Conservation (phyloP, 2,329 filamentous ascomycete genomes). For the Paracamarosporium sp. region DNA sequence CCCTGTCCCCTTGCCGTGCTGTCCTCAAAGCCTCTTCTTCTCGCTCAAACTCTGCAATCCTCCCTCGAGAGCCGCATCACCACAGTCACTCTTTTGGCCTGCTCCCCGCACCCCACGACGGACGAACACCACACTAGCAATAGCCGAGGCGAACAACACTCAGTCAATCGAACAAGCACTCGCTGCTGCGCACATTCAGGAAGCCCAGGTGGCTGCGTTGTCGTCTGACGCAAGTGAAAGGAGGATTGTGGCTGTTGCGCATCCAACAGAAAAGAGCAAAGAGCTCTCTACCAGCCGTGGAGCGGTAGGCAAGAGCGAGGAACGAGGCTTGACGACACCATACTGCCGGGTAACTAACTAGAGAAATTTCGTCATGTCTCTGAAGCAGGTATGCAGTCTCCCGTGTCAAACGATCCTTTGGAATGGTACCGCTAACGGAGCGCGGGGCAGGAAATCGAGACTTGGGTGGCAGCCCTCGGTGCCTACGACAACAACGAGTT, state of each 20-base stretch:
- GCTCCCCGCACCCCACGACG: not conserved
- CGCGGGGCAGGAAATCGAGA: conserved; percentile 86
- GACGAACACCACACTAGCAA: conserved; percentile 21
- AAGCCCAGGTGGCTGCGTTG: conserved; percentile 41
- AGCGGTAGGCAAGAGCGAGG: conserved; percentile 29
- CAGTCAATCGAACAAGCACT: conserved; percentile 19
- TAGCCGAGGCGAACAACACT: conserved; percentile 15
- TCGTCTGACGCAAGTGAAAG: conserved; percentile 19
- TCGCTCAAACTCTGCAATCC: conserved; percentile 24
- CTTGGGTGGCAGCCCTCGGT: conserved; percentile 89
- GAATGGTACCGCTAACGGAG: conserved; percentile 32
- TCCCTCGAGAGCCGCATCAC: conserved; percentile 25
- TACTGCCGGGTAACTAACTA: conserved; percentile 48
- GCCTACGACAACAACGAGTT: conserved; percentile 98
- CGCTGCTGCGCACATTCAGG: conserved; percentile 17
- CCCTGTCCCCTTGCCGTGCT: conserved; percentile 37
- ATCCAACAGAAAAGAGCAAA: conserved; percentile 25
- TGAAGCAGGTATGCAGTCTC: conserved; percentile 52
- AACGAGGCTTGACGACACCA: conserved; percentile 48
- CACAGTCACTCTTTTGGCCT: conserved; percentile 25
- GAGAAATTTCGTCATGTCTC: conserved; percentile 53
- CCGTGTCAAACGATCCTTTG: conserved; percentile 12
- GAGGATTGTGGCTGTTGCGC: conserved; percentile 22
- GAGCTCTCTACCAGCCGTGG: conserved; percentile 27
- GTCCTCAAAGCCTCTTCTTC: conserved; percentile 34